Conservation (phyloP, 768 basidiomycete genomes). For the Mrakia gelida region DNA sequence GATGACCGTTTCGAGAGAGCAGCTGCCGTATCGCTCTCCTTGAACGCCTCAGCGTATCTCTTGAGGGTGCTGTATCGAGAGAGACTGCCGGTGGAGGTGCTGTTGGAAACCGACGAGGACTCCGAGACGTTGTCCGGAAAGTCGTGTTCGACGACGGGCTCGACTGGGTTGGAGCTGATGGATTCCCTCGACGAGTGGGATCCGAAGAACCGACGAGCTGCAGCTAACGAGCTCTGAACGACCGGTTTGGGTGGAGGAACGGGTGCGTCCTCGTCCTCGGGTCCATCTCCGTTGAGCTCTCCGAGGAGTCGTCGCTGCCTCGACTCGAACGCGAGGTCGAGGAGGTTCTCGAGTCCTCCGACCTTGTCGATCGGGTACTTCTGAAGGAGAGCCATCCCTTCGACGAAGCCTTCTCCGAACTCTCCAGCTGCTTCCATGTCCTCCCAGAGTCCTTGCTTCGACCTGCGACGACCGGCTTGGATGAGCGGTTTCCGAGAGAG, state of each 20-base stretch:
- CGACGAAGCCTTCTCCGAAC: constrained; percentile 33
- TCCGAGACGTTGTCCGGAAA: constrained; percentile 12
- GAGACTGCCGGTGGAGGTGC: not conserved
- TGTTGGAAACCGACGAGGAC: constrained; percentile 6
- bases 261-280: constrained; percentile 23
- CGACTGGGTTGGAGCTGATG: not conserved
- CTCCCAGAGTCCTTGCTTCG: constrained; percentile 38
- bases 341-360: constrained; percentile 28
- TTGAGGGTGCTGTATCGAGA: constrained; percentile 6
- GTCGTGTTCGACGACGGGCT: not conserved
- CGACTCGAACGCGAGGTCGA: constrained; percentile 32
- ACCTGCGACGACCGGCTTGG: constrained; percentile 6
- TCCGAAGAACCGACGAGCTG: constrained; percentile 13
- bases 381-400: constrained; percentile 35
- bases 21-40: constrained; percentile 30
- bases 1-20: constrained; percentile 27
- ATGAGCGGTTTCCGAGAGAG: constrained; percentile 25
- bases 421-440: constrained; percentile 33
- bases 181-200: not conserved
- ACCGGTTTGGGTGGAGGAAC: not conserved
- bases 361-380: constrained; percentile 37
- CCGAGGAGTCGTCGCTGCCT: constrained; percentile 27
- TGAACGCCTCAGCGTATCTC: constrained; percentile 20
- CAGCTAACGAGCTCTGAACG: not conserved
- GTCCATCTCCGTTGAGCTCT: constrained; percentile 32